These are phyloP conservation scores for Scheffersomyces ergatensis DNA, from an alignment of 805 yeast species.

Conservation along the genomic window DNA sequence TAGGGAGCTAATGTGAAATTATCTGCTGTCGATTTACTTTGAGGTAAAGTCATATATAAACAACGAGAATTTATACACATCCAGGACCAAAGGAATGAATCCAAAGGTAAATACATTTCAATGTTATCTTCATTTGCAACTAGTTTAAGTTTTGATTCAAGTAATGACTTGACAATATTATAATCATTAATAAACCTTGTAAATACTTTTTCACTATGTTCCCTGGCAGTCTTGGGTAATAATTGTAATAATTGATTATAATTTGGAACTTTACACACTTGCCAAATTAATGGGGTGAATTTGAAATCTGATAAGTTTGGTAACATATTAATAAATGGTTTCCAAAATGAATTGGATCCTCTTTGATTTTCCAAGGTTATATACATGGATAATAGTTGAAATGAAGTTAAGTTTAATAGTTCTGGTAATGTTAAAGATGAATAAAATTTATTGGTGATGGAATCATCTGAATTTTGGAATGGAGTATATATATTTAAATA, in stretches of 20 bases:
- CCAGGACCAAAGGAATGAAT: constrained; percentile 68
- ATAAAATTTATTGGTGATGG: constrained; percentile 28
- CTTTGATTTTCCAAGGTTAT: constrained; percentile 44
- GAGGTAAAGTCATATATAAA: constrained; percentile 68
- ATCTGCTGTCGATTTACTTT: constrained; percentile 49
- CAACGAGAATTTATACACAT: constrained; percentile 90
- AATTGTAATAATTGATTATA: constrained; percentile 24
- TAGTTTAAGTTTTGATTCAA: constrained; percentile 6
- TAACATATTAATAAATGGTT: constrained; percentile 61
- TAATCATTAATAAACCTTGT: constrained; percentile 47
- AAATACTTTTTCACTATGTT: constrained; percentile 41
- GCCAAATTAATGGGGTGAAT: constrained; percentile 66
- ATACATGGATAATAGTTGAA: constrained; percentile 57
- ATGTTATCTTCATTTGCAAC: too few species aligned
- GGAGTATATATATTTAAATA: constrained; percentile 23
- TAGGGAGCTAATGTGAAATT: constrained; percentile 89
- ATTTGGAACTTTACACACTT: constrained; percentile 23
- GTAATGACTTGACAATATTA: constrained; percentile 24
- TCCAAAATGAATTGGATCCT: constrained; percentile 53
- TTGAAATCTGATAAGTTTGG: constrained; percentile 57
- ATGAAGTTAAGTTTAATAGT: constrained; percentile 49
- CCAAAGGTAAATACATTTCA: constrained; percentile 10
- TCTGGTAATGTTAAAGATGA: constrained; percentile 23
- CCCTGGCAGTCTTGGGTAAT: constrained; percentile 44
- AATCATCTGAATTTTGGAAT: constrained; percentile 11